Base-by-base conservation (phyloP, 139 green algal genomes). In the Micractinium sp. region DNA sequence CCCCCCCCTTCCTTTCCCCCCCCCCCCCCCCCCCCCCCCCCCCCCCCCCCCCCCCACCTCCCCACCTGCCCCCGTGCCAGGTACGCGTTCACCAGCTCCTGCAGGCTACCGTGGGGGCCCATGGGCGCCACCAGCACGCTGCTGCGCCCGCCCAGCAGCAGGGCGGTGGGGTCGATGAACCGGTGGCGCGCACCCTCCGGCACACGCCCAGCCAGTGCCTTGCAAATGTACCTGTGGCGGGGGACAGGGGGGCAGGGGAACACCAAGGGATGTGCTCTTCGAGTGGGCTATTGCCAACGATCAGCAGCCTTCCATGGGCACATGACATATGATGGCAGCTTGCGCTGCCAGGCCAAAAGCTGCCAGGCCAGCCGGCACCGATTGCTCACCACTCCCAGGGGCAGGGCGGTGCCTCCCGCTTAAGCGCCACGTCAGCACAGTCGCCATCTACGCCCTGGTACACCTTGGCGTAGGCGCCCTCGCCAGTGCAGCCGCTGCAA, bases 311-410 rank as follows among this genome's bases (percentile, higher is more conserved):
- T 73, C 41, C 39, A 23, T 5, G 25, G 76, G 16, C 14, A 25
- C 79, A 71, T 41, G 41, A 35, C 67, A 18, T 31, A 35, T 5
- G 63, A 12, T 73, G 63, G 63, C 22, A 73, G 63, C 3, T 5
- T 13, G 25, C 60, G 0, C 56, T 39, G 56, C 33, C 33, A 0
- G 16, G 14, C 61, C 22, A 23, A 38, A 63, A 29, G 13, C 14
- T 47, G 81, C 18, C 15, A 74, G 12, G 18, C 56, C 0, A 22
- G 13, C 23, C 15, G 47, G 13, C 47, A 14, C 56, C 56, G 18
- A 27, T 5, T 22, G 89, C 83, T 89, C 89, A 94, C 88, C 92
- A 94, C 85, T 94, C 92, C 92, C 92, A 94, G 25, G 92, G 88
- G 71, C 92, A 94, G 23, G 87, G 66, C 13, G 92, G 91, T 15